Evolutionary conservation across 202 grass and related monocot species (phyloP).

Genomic region (Tripidium arundinaceum): DNA sequence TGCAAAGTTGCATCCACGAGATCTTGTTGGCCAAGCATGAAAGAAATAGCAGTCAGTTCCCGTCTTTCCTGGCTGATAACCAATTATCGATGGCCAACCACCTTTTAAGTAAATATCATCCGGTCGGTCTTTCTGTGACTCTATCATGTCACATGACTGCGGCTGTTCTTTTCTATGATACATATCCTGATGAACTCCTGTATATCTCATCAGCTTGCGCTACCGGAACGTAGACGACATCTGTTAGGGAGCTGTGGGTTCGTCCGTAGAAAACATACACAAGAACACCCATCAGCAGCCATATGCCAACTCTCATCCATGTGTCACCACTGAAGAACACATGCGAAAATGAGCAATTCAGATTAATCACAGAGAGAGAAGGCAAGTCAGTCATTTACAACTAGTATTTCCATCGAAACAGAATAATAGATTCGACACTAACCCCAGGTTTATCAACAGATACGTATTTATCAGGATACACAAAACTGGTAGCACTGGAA

Average conservation of each 20-base stretch:
- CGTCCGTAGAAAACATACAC: conserved; percentile 90
- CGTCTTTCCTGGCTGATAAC: neutral
- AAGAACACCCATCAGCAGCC: conserved; percentile 77
- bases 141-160: neutral
- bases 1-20: too few relatives aligned
- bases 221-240: conserved; percentile 51
- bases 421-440: conserved; percentile 10
- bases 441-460: conserved; percentile 96
- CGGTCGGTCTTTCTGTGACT: neutral
- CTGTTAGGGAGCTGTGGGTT: conserved; percentile 64
- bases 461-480: conserved; percentile 94
- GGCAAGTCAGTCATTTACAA: neutral
- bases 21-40: neutral
- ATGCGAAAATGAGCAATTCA: conserved; percentile 3
- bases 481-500: conserved; percentile 78
- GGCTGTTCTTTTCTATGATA: conserved; percentile 16
- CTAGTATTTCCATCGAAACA: neutral
- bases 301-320: conserved; percentile 76
- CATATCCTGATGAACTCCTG: conserved; percentile 36
- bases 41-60: neutral
- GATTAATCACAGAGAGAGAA: neutral
- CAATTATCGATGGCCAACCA: neutral
- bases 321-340: conserved; percentile 51
- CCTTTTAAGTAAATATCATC: neutral
- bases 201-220: conserved; percentile 60